Evolutionary conservation across 805 yeast species (phyloP).

Genomic region (Spencermartinsiella europaea): DNA sequence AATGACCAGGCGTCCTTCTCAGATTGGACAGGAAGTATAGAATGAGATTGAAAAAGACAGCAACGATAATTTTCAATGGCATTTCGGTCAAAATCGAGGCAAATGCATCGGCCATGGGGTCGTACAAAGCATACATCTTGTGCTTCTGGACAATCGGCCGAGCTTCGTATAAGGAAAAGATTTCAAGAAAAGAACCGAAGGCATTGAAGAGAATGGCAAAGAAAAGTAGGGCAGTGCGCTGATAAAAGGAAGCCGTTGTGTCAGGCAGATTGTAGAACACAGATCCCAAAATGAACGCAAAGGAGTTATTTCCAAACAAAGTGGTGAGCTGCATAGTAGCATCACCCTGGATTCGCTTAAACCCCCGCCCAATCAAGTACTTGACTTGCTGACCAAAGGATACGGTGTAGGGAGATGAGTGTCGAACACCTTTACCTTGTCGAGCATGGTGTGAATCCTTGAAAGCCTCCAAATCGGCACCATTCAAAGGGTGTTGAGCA

Average conservation of each 20-base stretch:
- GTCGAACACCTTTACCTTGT: constrained; percentile 31
- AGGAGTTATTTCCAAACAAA: constrained; percentile 41
- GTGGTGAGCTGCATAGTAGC: constrained; percentile 41
- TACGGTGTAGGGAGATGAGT: constrained; percentile 38
- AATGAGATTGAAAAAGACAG: constrained; percentile 44
- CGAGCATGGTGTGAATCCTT: constrained; percentile 26
- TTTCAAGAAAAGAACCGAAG: constrained; percentile 42
- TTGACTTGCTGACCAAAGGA: constrained; percentile 42
- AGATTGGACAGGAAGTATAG: constrained; percentile 52
- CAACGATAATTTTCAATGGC: constrained; percentile 44
- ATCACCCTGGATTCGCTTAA: constrained; percentile 51
- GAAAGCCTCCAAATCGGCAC: constrained; percentile 24
- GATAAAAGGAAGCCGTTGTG: constrained; percentile 48
- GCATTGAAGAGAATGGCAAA: constrained; percentile 45
- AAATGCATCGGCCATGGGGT: constrained; percentile 60
- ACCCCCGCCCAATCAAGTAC: constrained; percentile 45
- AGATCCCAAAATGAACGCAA: constrained; percentile 55
- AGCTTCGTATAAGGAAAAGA: constrained; percentile 39
- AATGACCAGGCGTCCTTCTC: constrained; percentile 48
- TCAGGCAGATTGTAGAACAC: constrained; percentile 47
- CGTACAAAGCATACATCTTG: constrained; percentile 51
- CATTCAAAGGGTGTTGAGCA: constrained; percentile 22
- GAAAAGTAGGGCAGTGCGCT: constrained; percentile 60
- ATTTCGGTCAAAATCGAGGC: constrained; percentile 57
- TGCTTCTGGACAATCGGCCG: constrained; percentile 58